A percentile compares a stretch with the other conserved stretches of the same genome.
These are phyloP conservation scores for Heterobasidion parviporum DNA, from an alignment of 1,284 basidiomycete genomes.

Conservation along the genomic window DNA sequence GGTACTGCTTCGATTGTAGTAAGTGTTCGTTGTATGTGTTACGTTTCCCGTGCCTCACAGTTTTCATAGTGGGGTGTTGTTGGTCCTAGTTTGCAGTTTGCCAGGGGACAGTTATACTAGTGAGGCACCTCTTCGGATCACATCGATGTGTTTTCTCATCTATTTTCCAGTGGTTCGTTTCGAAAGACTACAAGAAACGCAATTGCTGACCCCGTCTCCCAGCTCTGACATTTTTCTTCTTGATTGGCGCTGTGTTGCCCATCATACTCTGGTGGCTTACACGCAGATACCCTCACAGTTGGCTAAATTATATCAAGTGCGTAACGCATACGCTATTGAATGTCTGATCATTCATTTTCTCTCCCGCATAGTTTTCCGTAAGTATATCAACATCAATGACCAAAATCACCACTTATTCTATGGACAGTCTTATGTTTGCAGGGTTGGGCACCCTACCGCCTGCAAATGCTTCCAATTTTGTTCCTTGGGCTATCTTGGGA, in stretches of 20 bases:
- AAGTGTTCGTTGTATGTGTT: background rate
- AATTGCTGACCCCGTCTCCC: background rate
- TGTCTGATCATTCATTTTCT: no score
- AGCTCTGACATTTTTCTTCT: conserved; percentile 46
- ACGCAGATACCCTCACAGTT: conserved; percentile 34
- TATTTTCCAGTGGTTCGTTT: background rate
- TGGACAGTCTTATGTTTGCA: conserved; percentile 44
- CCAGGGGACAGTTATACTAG: conserved; percentile 29
- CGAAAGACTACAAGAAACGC: background rate
- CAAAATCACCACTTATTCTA: conserved; percentile 4
- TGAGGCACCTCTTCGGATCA: background rate
- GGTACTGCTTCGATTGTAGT: conserved; percentile 34
- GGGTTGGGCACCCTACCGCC: conserved; percentile 46
- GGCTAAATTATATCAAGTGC: conserved; percentile 39
- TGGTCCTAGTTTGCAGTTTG: conserved; percentile 38
- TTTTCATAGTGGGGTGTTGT: conserved; percentile 33
- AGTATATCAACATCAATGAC: background rate
- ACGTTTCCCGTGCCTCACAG: background rate
- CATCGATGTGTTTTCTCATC: background rate
- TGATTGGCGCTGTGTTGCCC: conserved; percentile 43
- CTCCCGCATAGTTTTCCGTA: background rate
- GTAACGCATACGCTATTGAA: background rate
- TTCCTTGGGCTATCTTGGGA: conserved; percentile 41
- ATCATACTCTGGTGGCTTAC: conserved; percentile 26
- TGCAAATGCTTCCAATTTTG: conserved; percentile 36